phyloP scores from a whole-genome alignment of 2,329 filamentous ascomycete genomes.

The Aaosphaeria pasadenensis region DNA sequence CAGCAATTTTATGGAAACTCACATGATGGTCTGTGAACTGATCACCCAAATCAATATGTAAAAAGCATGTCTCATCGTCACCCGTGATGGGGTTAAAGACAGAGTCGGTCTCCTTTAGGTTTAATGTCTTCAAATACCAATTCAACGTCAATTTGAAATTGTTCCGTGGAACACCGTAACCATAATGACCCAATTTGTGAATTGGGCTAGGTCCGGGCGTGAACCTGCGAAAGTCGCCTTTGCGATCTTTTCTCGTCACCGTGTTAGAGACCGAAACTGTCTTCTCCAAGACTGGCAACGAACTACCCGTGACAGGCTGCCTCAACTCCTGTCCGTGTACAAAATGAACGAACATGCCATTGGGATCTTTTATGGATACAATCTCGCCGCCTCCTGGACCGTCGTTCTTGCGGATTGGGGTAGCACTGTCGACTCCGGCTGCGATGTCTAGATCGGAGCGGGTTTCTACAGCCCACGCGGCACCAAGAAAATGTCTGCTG shows the following conservation, averaged over 20 bases:
- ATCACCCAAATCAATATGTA: conserved; percentile 50
- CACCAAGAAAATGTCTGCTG: conserved; percentile 3
- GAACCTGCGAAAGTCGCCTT: background rate
- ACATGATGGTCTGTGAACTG: conserved; percentile 51
- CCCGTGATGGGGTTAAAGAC: conserved; percentile 2
- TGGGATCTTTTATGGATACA: conserved; percentile 1
- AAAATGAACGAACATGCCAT: background rate
- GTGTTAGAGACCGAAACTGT: too few relatives aligned
- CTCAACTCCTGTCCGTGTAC: background rate
- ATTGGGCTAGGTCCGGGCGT: background rate
- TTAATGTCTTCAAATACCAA: background rate
- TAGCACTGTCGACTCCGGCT: background rate
- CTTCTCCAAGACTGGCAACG: too few relatives aligned
- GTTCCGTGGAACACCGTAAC: background rate
- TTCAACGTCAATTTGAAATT: background rate
- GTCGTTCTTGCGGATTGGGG: background rate
- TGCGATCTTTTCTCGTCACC: background rate
- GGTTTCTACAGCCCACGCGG: conserved; percentile 1
- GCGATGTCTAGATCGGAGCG: background rate
- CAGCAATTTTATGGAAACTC: too few relatives aligned
- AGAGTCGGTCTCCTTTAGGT: background rate
- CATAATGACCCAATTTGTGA: background rate
- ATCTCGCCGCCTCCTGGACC: background rate
- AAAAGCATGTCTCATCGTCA: conserved; percentile 33
- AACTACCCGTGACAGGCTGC: background rate